Base-by-base conservation (phyloP, 1,139 yeast species). In the Candida sp. region DNA sequence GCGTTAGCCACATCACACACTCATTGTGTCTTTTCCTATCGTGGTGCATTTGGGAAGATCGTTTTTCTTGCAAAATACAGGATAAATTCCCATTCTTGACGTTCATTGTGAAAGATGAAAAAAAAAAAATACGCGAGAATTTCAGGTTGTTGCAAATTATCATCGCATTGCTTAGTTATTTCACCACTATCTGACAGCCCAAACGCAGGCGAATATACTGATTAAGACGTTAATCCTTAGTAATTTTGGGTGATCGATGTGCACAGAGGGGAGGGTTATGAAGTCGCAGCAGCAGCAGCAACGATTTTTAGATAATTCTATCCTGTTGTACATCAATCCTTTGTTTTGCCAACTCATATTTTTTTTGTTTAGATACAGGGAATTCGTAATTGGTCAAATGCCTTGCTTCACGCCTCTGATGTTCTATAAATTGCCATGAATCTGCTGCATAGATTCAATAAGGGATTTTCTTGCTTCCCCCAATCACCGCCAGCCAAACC, bases 51-150 rank as follows among this genome's bases (percentile, higher is more conserved):
- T n/a, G 11, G 42, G 42, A 38, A 38, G 31, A 37, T 23, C 41
- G 35, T 33, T 33, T 9, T n/a, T n/a, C n/a, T 8, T 11, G 7
- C 28, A 37, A 37, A 23, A 37, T n/a, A 23, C 8, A 37, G 25
- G 28, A 37, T 12, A 42, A 42, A 34, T 43, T 43, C 46, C 34
- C 46, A 34, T 43, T 34, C 40, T n/a, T 34, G 32, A 43, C 46
- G 28, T 26, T 37, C 30, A 9, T 43, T 25, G 11, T 11, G n/a
- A 25, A 22, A 42, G 5, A 22, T 17, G 27, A 17, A 17, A 31
- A 31, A 27, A 34, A 43, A n/a, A n/a, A n/a, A n/a, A n/a, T n/a
- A 12, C 28, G 39, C 33, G 12, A 34, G 35, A 43, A 43, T 43
- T 43, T 9, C 26, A 12, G 34, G 32, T 27, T 43, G 41, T 43